phyloP scores from a whole-genome alignment of 2,329 filamentous ascomycete species.

The Endocalyx cinctus region DNA sequence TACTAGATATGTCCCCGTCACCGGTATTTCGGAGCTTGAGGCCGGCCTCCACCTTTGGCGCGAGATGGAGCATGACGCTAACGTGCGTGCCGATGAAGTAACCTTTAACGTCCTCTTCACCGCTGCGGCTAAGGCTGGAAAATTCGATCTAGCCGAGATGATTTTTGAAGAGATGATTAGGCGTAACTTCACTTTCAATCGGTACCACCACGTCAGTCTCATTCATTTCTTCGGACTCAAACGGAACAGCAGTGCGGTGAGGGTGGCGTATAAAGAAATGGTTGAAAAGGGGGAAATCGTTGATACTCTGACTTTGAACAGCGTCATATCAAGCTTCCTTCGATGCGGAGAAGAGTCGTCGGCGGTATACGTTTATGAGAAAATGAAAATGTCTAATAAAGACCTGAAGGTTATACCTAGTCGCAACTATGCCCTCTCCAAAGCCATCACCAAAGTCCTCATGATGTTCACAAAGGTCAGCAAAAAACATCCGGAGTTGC shows the following conservation, averaged over 20 bases:
- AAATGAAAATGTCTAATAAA: conserved; percentile 67
- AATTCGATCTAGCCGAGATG: conserved; percentile 78
- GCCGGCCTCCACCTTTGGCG: conserved; percentile 75
- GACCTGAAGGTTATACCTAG: conserved; percentile 35
- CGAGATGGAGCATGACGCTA: conserved; percentile 76
- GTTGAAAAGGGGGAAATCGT: conserved; percentile 84
- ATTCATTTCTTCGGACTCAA: conserved; percentile 81
- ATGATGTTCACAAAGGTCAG: conserved; percentile 54
- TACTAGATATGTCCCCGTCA: conserved; percentile 60
- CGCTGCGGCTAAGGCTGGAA: conserved; percentile 77
- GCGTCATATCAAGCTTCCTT: conserved; percentile 75
- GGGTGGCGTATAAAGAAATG: conserved; percentile 74
- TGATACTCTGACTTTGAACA: conserved; percentile 82
- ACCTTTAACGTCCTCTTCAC: conserved; percentile 95
- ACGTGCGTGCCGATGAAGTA: conserved; percentile 63
- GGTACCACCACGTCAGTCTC: conserved; percentile 75
- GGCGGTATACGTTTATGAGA: conserved; percentile 75
- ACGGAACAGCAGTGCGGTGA: conserved; percentile 67
- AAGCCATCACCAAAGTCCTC: conserved; percentile 50
- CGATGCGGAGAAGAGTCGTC: conserved; percentile 69
- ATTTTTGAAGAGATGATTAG: conserved; percentile 75
- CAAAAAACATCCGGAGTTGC: conserved; percentile 52
- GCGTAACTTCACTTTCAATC: conserved; percentile 64
- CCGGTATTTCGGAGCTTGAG: conserved; percentile 57
- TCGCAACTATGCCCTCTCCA: conserved; percentile 41